These are phyloP conservation scores for Isabelozyma gotoi DNA, from an alignment of 805 yeast genomes.

Conservation along the genomic window DNA sequence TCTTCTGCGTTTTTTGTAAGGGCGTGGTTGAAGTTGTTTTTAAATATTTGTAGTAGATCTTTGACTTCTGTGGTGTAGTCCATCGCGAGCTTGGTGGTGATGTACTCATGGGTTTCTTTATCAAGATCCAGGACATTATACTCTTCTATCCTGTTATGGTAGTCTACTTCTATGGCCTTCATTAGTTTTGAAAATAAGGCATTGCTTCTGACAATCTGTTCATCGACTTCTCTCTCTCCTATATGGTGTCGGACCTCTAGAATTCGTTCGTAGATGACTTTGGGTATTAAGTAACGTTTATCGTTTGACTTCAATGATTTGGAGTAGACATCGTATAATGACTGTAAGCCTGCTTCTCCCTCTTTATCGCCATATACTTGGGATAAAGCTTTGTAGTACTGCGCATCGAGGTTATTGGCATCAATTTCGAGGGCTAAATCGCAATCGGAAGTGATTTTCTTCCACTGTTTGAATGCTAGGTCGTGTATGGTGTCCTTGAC, in stretches of 20 bases:
- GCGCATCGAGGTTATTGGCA: constrained; percentile 12
- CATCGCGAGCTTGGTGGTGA: constrained; percentile 6
- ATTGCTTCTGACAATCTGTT: constrained; percentile 1
- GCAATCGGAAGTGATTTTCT: constrained; percentile 12
- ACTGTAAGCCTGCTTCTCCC: constrained; percentile 7
- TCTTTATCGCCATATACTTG: constrained; percentile 6
- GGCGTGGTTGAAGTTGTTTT: constrained; percentile 15
- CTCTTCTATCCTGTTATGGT: constrained; percentile 7
- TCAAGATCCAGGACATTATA: constrained; percentile 1
- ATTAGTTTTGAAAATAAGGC: constrained; percentile 9
- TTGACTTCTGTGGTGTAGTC: constrained; percentile 8
- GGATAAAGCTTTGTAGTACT: constrained; percentile 11
- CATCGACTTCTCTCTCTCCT: constrained; percentile 4
- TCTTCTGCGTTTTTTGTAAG: constrained; percentile 13
- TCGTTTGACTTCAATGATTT: constrained; percentile 6
- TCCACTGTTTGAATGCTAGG: constrained; percentile 8
- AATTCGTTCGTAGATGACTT: constrained; percentile 12
- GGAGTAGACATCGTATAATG: constrained; percentile 11
- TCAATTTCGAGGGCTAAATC: constrained; percentile 11
- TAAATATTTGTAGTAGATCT: constrained; percentile 12
- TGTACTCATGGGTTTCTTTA: constrained; percentile 1
- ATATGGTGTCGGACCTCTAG: constrained; percentile 5
- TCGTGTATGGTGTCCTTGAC: constrained; percentile 1
- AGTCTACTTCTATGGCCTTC: constrained; percentile 8
- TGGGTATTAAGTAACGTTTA: constrained; percentile 11